Evolutionary conservation across 495 filamentous ascomycete species (phyloP), one percentile per base, ranked within the genome.

Genomic region (Glarea lozoyensis): DNA sequence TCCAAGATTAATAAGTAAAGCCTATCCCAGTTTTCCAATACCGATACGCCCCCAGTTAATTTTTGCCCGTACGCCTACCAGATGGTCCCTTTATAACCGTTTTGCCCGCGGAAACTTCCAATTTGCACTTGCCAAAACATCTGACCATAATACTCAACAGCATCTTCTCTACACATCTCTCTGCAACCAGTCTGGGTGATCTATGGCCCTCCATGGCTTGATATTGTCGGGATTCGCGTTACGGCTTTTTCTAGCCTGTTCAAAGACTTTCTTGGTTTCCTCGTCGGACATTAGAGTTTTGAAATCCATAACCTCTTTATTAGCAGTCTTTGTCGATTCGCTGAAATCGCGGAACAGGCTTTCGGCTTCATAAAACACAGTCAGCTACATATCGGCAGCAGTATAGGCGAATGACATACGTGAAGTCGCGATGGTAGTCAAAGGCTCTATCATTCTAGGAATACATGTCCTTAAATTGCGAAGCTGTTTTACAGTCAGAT

Each of bases 151-250:
- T n/a, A n/a, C n/a, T n/a, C n/a, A n/a, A n/a, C n/a, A n/a, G n/a
- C n/a, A n/a, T n/a, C 23, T 4, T 16, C 29, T 17, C 39, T 35
- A 43, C 32, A 22, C 12, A 6, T 54, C 53, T 45, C 44, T 43
- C 23, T 25, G 53, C n/a, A 64, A 53, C 70, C 70, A 75, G 27
- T 68, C 62, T 0, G 70, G 68, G 43, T 75, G 59, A 7, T 75
- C 68, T 16, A 52, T 60, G 2, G 65, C 58, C 16, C 55, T 57
- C 72, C 73, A 77, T 21, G 64, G 61, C 48, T 61, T 69, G 40
- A 75, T 69, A 11, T 66, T 69, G 33, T 60, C 59, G 0, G 68
- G 64, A 34, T 69, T 67, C 18, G 62, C 57, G 37, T 59, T 58
- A 20, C 62, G 61, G 46, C 70, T 73, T 42, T 65, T 59, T 19